Evolutionary conservation across 192 early-diverging fungal genomes (phyloP).

Genomic region (Backusella morwellensis): DNA sequence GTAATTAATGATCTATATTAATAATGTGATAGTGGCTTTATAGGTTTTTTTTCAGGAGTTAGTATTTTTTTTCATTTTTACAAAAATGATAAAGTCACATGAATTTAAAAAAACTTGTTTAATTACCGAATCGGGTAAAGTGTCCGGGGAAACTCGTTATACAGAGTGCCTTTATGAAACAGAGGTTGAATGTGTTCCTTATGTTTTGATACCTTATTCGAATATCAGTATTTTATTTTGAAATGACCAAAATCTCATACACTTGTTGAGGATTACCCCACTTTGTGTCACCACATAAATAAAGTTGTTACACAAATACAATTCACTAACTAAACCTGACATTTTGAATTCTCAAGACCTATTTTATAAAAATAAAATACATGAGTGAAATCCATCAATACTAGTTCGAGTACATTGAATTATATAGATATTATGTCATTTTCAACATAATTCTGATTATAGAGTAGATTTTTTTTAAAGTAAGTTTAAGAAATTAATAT

Average conservation of each 20-base stretch:
- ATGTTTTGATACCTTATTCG: neutral
- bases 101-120: constrained; percentile 1
- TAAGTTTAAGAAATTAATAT: neutral
- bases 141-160: neutral
- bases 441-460: too few species aligned
- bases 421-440: neutral
- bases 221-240: neutral
- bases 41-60: neutral
- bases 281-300: neutral
- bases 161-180: neutral
- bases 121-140: constrained; percentile 1
- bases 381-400: neutral
- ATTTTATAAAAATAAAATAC: neutral
- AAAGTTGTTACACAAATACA: neutral
- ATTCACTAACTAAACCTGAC: neutral
- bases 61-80: neutral
- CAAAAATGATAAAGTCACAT: neutral
- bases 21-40: neutral
- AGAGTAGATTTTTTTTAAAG: neutral
- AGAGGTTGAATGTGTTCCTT: neutral
- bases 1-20: neutral
- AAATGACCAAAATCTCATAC: neutral
- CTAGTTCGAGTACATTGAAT: neutral
- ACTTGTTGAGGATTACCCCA: neutral
- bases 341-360: neutral